Evolutionary conservation across 2,329 filamentous ascomycete species (phyloP), one percentile per base, ranked within the genome.

Genomic region (Escovopsis sp.): DNA sequence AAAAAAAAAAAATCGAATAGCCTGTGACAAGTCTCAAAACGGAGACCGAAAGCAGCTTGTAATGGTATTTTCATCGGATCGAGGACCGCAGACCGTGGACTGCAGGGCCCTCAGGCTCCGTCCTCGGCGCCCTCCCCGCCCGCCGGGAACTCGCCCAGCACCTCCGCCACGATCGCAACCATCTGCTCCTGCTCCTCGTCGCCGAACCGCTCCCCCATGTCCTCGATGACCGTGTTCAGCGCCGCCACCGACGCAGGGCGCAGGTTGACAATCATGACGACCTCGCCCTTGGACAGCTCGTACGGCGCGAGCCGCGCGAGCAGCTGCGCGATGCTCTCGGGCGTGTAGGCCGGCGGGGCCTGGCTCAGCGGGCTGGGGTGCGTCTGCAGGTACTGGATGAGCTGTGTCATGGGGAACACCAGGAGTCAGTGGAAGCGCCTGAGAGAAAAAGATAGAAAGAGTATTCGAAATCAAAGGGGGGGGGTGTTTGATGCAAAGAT

Each of bases 181-280:
- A 83, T 74, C 44, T 70, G 66, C 44, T 68, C 59, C 49, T 79
- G 76, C 57, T 79, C 64, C 37, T 76, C 70, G 15, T 72, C 69
- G 37, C 57, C 64, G 53, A 80, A 79, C 7, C 79, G 70, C 31
- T 67, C 64, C 43, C 72, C 66, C 64, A 80, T 72, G 48, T 83
- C 76, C 57, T 84, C 77, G 30, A 84, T 64, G 39, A 81, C 65
- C 13, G 72, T 72, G 51, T 78, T 78, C 48, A 84, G 63, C 37
- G 71, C 68, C 4, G 71, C 69, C 27, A 68, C 63, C 25, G 66
- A 72, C 16, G 66, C 65, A 0, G 79, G 79, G 10, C 79, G 69
- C 35, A 80, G 60, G 54, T 84, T 83, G 50, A 82, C 56, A 38
- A 83, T 71, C 73, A 81, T 80, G 53, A 83, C 62, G 42, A 79